Evolutionary conservation across 495 filamentous ascomycete species (phyloP).

Genomic region (Tuber aestivum): DNA sequence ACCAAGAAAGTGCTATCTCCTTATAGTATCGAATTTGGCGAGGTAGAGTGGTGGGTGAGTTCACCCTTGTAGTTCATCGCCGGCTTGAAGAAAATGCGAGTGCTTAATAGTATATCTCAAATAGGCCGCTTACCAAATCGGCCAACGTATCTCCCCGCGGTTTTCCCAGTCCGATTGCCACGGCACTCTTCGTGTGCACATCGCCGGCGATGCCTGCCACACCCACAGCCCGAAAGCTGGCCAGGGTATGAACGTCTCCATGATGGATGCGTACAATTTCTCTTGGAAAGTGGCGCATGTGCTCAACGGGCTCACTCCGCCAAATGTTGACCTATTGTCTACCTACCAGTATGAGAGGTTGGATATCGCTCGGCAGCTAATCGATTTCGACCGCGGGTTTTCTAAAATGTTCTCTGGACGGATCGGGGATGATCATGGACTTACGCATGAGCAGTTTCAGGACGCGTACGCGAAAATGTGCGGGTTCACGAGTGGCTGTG

Average conservation of each 20-base stretch:
- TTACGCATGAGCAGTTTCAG: slow-evolving; percentile 42
- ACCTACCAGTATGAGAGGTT: slow-evolving; percentile 43
- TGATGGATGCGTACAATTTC: slow-evolving; percentile 45
- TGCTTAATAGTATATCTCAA: neutral
- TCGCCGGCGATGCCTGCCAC: slow-evolving; percentile 42
- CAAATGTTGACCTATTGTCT: slow-evolving; percentile 14
- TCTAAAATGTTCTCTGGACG: slow-evolving; percentile 43
- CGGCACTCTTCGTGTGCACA: slow-evolving; percentile 47
- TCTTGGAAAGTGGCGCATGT: slow-evolving; percentile 43
- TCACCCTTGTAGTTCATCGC: neutral
- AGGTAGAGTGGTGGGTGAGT: slow-evolving; percentile 53
- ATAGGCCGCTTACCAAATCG: slow-evolving; percentile 36
- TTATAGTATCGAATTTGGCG: slow-evolving; percentile 47
- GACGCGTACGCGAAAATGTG: slow-evolving; percentile 36
- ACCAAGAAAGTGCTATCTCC: slow-evolving; percentile 56
- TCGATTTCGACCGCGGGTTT: slow-evolving; percentile 43
- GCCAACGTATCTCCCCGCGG: slow-evolving; percentile 21
- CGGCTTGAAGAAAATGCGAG: neutral
- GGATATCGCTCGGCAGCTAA: slow-evolving; percentile 41
- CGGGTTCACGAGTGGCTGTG: slow-evolving; percentile 44
- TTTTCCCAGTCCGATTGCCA: slow-evolving; percentile 42
- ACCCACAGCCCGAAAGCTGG: slow-evolving; percentile 45
- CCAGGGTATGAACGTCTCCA: slow-evolving; percentile 46
- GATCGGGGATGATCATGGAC: slow-evolving; percentile 43
- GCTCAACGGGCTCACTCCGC: slow-evolving; percentile 39